Evolutionary conservation across 2,329 filamentous ascomycete species (phyloP), one percentile per base, ranked within the genome.

Genomic region (Diplocarpon rosae): DNA sequence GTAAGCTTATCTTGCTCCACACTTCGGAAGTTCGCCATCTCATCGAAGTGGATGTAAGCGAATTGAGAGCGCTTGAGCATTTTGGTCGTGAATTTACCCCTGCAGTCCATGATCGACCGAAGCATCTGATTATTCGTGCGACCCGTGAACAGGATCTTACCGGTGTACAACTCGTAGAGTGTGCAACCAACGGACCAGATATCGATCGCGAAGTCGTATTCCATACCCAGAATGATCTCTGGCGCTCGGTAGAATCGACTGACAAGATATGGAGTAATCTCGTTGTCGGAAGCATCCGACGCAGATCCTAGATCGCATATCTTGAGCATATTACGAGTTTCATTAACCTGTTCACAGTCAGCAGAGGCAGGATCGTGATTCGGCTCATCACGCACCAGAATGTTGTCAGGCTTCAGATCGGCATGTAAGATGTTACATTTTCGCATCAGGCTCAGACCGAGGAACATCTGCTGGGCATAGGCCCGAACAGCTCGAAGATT

Each of bases 181-280:
- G 92, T 98, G 66, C 92, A 98, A 31, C 92, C 93, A 53, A 96
- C 87, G 7, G 90, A 93, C 92, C 92, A 98, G 72, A 95, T 85
- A 63, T 98, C 92, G 53, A 96, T 86, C 7, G 84, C 83, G 62
- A 90, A 93, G 62, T 95, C 88, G 63, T 94, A 95, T 9, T 85
- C 83, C 69, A 95, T 89, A n/a, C 92, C 92, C 3, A 98, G 74
- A 50, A 98, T 95, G 60, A 98, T 87, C 67, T 98, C 92, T 2
- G 93, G 92, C 3, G 92, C 92, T 49, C 92, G 83, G 63, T 98
- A 98, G 66, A 96, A 98, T 45, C 93, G 83, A 68, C 88, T 95
- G 60, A 96, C 88, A 1, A 98, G 80, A 61, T 96, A 96, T 11
- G 88, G 88, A 1, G 88, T 95, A 50, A 94, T 84, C 59, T 95